A percentile compares a stretch with the other conserved stretches of the same genome.
Evolutionary conservation across 345 rosid genomes (phyloP).

Genomic region (Theobroma cacao): DNA sequence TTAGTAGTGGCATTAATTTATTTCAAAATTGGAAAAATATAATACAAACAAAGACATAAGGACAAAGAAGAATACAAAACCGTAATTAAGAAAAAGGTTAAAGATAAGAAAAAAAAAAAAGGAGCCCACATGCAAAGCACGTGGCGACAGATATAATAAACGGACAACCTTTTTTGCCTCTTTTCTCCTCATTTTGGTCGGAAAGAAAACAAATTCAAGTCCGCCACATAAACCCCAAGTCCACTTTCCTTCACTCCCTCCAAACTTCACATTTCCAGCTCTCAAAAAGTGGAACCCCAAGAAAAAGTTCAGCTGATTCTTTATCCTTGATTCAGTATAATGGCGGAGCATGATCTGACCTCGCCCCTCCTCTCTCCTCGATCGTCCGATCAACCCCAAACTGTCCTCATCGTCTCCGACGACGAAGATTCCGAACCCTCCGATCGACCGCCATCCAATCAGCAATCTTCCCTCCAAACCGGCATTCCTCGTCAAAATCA

Average conservation of each 20-base stretch:
- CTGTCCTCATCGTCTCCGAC: conserved; percentile 45
- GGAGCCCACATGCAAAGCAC: not conserved
- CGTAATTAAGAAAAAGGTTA: not conserved
- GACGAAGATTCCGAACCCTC: conserved; percentile 22
- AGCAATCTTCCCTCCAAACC: not conserved
- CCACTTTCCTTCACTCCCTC: not conserved
- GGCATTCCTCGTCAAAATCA: conserved; percentile 5
- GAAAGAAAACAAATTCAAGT: not conserved
- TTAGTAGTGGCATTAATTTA: not conserved
- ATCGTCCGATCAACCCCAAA: conserved; percentile 41
- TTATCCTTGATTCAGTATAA: conserved; percentile 15
- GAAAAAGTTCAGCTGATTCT: not conserved
- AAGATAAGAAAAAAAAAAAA: not conserved
- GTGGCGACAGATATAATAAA: not conserved
- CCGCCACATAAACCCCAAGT: not conserved
- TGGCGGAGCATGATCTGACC: conserved; percentile 56
- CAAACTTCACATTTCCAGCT: not conserved
- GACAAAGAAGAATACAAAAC: not conserved
- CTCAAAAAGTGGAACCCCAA: not conserved
- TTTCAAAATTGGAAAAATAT: not conserved
- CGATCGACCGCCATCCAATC: not conserved
- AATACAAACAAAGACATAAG: not conserved
- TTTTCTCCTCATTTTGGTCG: not conserved
- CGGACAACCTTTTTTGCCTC: not conserved
- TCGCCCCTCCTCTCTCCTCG: conserved; percentile 51